Evolutionary conservation across 805 yeast species (phyloP).

Genomic region (Starmerella geochares): DNA sequence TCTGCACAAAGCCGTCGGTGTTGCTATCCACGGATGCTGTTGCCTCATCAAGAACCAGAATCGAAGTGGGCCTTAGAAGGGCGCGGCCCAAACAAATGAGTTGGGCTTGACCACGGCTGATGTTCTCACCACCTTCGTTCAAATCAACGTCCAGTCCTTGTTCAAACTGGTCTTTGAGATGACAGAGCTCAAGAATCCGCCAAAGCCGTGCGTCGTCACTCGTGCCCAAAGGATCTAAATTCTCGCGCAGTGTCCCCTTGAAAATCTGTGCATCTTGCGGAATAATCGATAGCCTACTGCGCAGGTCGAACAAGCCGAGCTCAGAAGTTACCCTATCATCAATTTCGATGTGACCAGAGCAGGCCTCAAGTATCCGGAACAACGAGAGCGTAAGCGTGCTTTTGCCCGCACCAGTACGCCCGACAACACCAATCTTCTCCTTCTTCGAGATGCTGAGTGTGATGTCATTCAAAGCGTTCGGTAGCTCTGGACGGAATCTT

Average conservation of each 20-base stretch:
- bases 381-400: conserved; percentile 85
- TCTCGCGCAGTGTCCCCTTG: conserved; percentile 53
- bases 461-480: conserved; percentile 70
- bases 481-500: conserved; percentile 70
- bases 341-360: conserved; percentile 43
- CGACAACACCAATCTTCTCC: conserved; percentile 83
- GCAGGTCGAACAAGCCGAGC: conserved; percentile 48
- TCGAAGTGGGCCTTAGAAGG: conserved; percentile 51
- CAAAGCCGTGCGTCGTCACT: conserved; percentile 46
- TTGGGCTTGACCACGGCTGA: conserved; percentile 77
- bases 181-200: conserved; percentile 51
- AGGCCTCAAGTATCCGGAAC: conserved; percentile 48
- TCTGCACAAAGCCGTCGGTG: conserved; percentile 63
- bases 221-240: conserved; percentile 55
- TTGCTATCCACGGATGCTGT: conserved; percentile 57
- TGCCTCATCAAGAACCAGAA: conserved; percentile 68
- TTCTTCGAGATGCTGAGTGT: conserved; percentile 61
- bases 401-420: conserved; percentile 95
- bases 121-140: conserved; percentile 61
- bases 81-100: conserved; percentile 71
- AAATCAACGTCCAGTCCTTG: conserved; percentile 43
- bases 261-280: conserved; percentile 72
- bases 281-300: conserved; percentile 53
- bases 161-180: conserved; percentile 37
- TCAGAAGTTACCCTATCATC: conserved; percentile 48